Base-by-base conservation (phyloP, 2,329 filamentous ascomycete genomes). In the Microascus cirrosus region DNA sequence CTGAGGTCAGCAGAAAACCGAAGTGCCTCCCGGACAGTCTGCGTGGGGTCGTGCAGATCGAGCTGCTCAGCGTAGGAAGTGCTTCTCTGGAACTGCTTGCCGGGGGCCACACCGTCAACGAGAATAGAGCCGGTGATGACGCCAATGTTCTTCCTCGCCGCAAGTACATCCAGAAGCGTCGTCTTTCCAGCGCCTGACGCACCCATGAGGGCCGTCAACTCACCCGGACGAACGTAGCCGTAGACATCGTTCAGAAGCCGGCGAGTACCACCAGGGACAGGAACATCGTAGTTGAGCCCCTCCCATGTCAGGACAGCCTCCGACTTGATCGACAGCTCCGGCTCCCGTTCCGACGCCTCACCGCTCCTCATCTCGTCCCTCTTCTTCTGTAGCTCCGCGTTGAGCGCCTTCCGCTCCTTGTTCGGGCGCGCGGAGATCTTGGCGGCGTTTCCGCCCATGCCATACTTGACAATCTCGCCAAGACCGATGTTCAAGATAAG, bases 181-280 rank as follows among this genome's bases (percentile, higher is more conserved):
- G 90, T 94, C 73, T 95, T 95, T 54, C 90, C 90, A 4, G 90
- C 90, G n/a, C 88, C 88, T 5, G 87, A 90, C 7, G 86, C 85
- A 45, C 89, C 89, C 87, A 94, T 91, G 1, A 94, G 74, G 2
- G 89, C 88, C 2, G 87, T 92, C 11, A 93, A 77, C 64, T 86
- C 82, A 39, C 89, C 89, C 1, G 89, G 89, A 61, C 86, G 84
- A 55, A 91, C 87, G 63, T 86, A 93, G 2, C 85, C 91, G 58
- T 73, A 80, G 1, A 83, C 73, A 48, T 75, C 72, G 66, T 77
- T 76, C 1, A 85, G 76, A 6, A 85, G 75, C 4, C 78, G 77
- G 11, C 80, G 75, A 4, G 74, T 79, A 2, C 81, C 82, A 4
- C 77, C 78, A 0, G 80, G 74, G 3, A 83, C 77, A 0, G 82